Base-by-base conservation (phyloP, 208 protist species). In the Blechomonas ayalai region DNA sequence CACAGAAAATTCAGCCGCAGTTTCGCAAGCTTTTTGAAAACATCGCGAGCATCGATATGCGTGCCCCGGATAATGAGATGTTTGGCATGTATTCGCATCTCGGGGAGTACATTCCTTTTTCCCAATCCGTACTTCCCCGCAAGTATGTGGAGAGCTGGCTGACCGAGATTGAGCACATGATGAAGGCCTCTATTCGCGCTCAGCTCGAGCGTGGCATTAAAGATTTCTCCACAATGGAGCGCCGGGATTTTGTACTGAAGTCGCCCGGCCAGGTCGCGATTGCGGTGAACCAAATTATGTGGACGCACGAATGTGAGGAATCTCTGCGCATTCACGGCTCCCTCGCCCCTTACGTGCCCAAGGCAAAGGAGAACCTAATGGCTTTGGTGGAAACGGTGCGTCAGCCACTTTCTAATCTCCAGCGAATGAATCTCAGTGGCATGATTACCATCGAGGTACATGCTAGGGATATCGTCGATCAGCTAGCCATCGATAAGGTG, bases 101-200 rank as follows among this genome's bases (percentile, higher is more conserved):
- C 73, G 83, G 86, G 35, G 97, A 99, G 64, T 86, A 85, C 48
- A 91, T 98, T 22, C 70, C 81, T 3, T 98, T 99, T 54, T 59
- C 65, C 18, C 78, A 97, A 52, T 69, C 73, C 10, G 79, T 99
- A 31, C 56, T 91, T 48, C 95, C 96, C 23, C 92, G 91, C 34
- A 95, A 95, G 59, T 92, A 95, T 54, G 94, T 98, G 26, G 96
- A 99, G 66, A 90, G 95, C 52, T 99, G 97, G 97, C 79, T 99
- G 53, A 91, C 87, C 16, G 83, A 97, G 45, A 90, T 99, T 47
- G 95, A 98, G 68, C 49, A 53, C 28, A 92, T 96, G 73, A 97
- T 97, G 92, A 90, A 90, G 57, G 44, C 76, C 22, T 96, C 90
- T 1, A 91, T 98, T 36, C 83, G 91, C 23, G 53, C 73, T 18